These are phyloP conservation scores for Gelatoporia subvermispora DNA, from an alignment of 768 basidiomycete species.

Conservation along the genomic window DNA sequence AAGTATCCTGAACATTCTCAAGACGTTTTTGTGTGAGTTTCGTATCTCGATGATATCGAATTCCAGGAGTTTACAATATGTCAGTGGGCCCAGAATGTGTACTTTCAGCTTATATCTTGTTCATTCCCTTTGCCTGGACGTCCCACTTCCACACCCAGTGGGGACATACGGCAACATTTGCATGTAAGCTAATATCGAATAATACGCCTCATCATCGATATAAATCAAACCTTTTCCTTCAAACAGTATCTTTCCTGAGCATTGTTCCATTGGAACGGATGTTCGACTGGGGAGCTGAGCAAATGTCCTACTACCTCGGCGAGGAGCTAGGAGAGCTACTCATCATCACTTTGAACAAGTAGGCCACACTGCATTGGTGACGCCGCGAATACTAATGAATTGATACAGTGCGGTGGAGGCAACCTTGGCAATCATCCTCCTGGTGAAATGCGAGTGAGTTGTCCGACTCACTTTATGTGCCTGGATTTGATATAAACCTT, in stretches of 20 bases:
- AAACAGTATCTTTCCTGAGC: slow-evolving; percentile 55
- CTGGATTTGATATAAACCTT: no score
- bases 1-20: no score
- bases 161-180: no score
- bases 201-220: no score
- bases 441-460: slow-evolving; percentile 67
- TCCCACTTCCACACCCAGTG: no score
- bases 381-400: not conserved
- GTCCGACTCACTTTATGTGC: not conserved
- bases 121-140: no score
- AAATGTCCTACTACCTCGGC: slow-evolving; percentile 50
- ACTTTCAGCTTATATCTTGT: no score
- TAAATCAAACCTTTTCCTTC: no score
- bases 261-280: slow-evolving; percentile 63
- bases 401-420: slow-evolving; percentile 59
- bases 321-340: slow-evolving; percentile 63
- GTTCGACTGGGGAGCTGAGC: slow-evolving; percentile 63
- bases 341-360: slow-evolving; percentile 64
- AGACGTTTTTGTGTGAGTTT: no score
- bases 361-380: slow-evolving; percentile 9
- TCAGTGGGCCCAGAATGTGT: no score
- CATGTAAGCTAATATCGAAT: not conserved
- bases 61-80: no score
- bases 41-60: no score
- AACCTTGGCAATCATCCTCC: slow-evolving; percentile 62